Evolutionary conservation across 108 stramenopile genomes (phyloP).

Genomic region (Pinguiococcus pyrenoidosus): DNA sequence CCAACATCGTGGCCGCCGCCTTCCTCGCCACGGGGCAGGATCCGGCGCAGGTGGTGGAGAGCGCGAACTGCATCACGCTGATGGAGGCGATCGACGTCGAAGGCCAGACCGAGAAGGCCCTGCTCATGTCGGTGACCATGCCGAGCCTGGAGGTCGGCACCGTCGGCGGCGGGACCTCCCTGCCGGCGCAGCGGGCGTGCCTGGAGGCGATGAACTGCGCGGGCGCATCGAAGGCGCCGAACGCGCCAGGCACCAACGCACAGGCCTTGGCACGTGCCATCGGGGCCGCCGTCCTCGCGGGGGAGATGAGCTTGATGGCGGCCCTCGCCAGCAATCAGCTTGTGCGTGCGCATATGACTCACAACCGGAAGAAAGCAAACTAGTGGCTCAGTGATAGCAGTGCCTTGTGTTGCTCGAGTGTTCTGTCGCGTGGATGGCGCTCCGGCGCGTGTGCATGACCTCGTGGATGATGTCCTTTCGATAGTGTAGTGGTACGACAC

Average conservation of each 20-base stretch:
- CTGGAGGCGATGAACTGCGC: slow-evolving; percentile 77
- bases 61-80: slow-evolving; percentile 78
- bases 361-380: slow-evolving; percentile 40
- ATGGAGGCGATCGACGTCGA: slow-evolving; percentile 75
- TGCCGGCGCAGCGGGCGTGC: slow-evolving; percentile 84
- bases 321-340: slow-evolving; percentile 54
- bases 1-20: slow-evolving; percentile 93
- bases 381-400: too few relatives aligned
- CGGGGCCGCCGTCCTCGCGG: slow-evolving; percentile 83
- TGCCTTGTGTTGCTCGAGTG: too few relatives aligned
- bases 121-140: slow-evolving; percentile 74
- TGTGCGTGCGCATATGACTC: slow-evolving; percentile 39
- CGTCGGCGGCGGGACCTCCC: slow-evolving; percentile 88
- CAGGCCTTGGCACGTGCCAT: slow-evolving; percentile 76
- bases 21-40: slow-evolving; percentile 95
- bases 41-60: slow-evolving; percentile 97
- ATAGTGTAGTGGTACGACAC: too few relatives aligned
- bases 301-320: slow-evolving; percentile 85
- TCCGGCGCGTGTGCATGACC: too few relatives aligned
- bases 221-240: slow-evolving; percentile 51
- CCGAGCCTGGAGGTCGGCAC: slow-evolving; percentile 96
- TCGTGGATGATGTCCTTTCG: too few relatives aligned
- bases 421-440: too few relatives aligned
- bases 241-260: slow-evolving; percentile 74
- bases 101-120: slow-evolving; percentile 23